Evolutionary conservation across 352 stramenopile species (phyloP), one percentile per base, ranked within the genome.

Genomic region (Globisporangium splendens): DNA sequence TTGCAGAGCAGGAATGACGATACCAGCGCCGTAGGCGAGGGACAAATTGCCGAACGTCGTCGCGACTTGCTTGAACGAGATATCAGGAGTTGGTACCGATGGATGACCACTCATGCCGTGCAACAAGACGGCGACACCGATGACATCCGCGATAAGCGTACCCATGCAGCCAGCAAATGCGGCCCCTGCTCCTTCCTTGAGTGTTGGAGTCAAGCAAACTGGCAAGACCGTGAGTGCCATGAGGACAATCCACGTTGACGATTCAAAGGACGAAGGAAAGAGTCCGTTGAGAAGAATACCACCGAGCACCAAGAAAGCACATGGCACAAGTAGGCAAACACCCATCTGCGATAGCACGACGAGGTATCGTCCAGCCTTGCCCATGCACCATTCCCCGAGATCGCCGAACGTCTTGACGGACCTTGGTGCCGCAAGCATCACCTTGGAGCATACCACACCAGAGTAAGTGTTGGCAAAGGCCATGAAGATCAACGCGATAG

Each of bases 391-490:
- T 28, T 77, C 69, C 11, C 68, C 69, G 0, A 77, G 44, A 54
- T 85, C 75, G 20, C 73, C 68, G 54, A 76, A 83, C 20, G 75
- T 85, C 44, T 70, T 77, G 38, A 87, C 73, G 3, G 63, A 74
- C n/a, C 54, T 64, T 8, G 77, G 77, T 5, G 77, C 62, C 8
- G 70, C 63, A 15, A 86, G 60, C 61, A 86, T 24, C 8, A 83
- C 74, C 35, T 69, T 68, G 50, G 67, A 80, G n/a, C 77, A 57
- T 13, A 64, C 70, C 35, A 86, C 68, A 0, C 73, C 79, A 13
- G 75, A 68, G 62, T 83, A 86, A 31, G 74, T 73, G 62, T 86
- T 86, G 58, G 71, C 70, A 50, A 79, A 79, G n/a, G 72, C 72
- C 72, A 84, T 84, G 56, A 80, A 85, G 6, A 72, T 55, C 38